Conservation (phyloP, 1,284 basidiomycete species). For the Sporisorium exsertum region DNA sequence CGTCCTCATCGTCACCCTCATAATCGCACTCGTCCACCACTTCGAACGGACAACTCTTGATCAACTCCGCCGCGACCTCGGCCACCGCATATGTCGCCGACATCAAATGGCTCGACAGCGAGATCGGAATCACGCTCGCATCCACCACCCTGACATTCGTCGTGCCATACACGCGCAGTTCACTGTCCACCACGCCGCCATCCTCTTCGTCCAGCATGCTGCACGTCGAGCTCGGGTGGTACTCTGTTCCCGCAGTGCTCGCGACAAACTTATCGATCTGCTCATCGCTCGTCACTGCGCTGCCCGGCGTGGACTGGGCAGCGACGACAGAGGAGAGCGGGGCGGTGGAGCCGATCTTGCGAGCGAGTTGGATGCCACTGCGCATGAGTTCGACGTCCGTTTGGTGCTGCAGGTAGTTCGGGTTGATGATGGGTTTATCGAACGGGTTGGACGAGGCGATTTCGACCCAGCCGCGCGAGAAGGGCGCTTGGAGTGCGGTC, state of each 20-base stretch:
- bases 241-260: slow-evolving; percentile 48
- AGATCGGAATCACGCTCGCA: slow-evolving; percentile 66
- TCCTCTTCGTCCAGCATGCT: slow-evolving; percentile 76
- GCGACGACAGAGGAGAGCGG: slow-evolving; percentile 35
- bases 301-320: slow-evolving; percentile 40
- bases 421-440: slow-evolving; percentile 55
- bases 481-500: slow-evolving; percentile 60
- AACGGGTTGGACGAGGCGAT: slow-evolving; percentile 53
- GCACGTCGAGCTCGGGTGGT: slow-evolving; percentile 74
- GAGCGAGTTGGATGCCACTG: slow-evolving; percentile 53
- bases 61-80: slow-evolving; percentile 69
- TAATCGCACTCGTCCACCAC: slow-evolving; percentile 44
- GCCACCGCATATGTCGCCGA: slow-evolving; percentile 61
- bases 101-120: slow-evolving; percentile 74
- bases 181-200: slow-evolving; percentile 78
- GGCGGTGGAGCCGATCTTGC: slow-evolving; percentile 43
- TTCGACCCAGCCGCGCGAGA: slow-evolving; percentile 61
- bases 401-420: slow-evolving; percentile 55
- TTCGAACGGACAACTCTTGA: slow-evolving; percentile 40
- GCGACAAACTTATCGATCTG: slow-evolving; percentile 55
- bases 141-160: slow-evolving; percentile 74
- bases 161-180: slow-evolving; percentile 77
- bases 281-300: slow-evolving; percentile 31
- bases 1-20: slow-evolving; percentile 24
- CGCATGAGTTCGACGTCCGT: slow-evolving; percentile 57